Conservation (phyloP, 106 monocot species). For the Dendrobium chrysotoxum region DNA sequence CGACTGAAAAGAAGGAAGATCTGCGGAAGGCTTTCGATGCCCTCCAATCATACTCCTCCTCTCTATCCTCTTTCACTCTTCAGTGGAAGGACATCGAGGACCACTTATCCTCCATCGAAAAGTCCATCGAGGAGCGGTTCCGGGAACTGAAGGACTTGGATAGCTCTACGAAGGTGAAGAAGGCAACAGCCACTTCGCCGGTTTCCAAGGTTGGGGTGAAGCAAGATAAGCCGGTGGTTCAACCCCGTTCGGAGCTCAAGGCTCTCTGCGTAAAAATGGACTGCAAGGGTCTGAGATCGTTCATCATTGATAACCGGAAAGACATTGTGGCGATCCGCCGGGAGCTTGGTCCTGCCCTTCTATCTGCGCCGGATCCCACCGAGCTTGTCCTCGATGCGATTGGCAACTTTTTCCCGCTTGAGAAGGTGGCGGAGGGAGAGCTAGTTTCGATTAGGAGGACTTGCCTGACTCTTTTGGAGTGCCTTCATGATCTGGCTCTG, state of each 20-base stretch:
- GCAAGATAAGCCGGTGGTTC: conserved; percentile 1
- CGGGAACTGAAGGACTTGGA: conserved; percentile 22
- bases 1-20: conserved; percentile 39
- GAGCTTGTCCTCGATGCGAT: conserved; percentile 4
- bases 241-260: conserved; percentile 27
- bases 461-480: neutral
- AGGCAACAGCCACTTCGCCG: neutral
- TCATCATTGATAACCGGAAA: neutral
- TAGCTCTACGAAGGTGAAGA: neutral
- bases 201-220: neutral
- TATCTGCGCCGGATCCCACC: neutral
- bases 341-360: conserved; percentile 4
- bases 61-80: conserved; percentile 38
- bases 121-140: conserved; percentile 38
- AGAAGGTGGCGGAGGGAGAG: neutral
- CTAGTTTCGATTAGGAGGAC: neutral
- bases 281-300: conserved; percentile 20
- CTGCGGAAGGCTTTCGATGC: conserved; percentile 39
- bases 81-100: conserved; percentile 50
- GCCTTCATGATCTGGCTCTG: neutral
- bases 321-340: neutral
- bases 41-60: conserved; percentile 33
- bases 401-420: neutral
- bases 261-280: conserved; percentile 41
- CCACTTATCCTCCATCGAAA: conserved; percentile 30